phyloP scores from a whole-genome alignment of 108 stramenopile genomes.

The Cyclotella kingstonii region DNA sequence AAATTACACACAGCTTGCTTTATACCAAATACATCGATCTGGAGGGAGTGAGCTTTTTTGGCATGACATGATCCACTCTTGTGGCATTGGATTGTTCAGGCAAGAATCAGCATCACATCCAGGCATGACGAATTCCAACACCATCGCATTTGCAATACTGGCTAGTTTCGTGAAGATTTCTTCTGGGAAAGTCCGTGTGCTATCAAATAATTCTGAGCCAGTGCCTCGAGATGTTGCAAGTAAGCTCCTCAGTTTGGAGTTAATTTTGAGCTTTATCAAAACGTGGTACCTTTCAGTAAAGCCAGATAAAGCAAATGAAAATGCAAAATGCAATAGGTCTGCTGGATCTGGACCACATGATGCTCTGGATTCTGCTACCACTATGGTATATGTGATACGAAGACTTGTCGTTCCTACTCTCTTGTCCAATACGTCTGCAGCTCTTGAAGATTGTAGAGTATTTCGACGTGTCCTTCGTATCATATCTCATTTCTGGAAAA shows the following conservation, averaged over 20 bases:
- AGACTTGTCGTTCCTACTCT: conserved; percentile 82
- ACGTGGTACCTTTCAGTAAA: conserved; percentile 38
- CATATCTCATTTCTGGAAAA: conserved; percentile 70
- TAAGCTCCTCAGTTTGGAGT: conserved; percentile 78
- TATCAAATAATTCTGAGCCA: conserved; percentile 40
- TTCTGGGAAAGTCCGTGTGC: conserved; percentile 58
- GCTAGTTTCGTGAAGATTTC: conserved; percentile 76
- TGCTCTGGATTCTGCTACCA: conserved; percentile 28
- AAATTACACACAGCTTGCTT: conserved; percentile 75
- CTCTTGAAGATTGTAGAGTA: conserved; percentile 68
- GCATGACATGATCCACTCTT: conserved; percentile 85
- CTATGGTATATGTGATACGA: conserved; percentile 78
- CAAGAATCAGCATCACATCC: conserved; percentile 30
- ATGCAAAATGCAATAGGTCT: conserved; percentile 2
- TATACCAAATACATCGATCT: conserved; percentile 79
- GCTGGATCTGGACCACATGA: background rate
- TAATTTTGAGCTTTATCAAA: conserved; percentile 64
- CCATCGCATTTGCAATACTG: conserved; percentile 64
- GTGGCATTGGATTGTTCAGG: conserved; percentile 71
- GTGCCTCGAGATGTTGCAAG: conserved; percentile 76
- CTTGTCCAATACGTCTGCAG: conserved; percentile 68
- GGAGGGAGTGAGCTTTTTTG: conserved; percentile 88
- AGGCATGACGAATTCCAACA: conserved; percentile 44
- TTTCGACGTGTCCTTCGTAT: conserved; percentile 69
- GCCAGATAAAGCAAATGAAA: conserved; percentile 1